Evolutionary conservation across 495 filamentous ascomycete genomes (phyloP), one percentile per base, ranked within the genome.

Genomic region (Rhypophila decipiens): DNA sequence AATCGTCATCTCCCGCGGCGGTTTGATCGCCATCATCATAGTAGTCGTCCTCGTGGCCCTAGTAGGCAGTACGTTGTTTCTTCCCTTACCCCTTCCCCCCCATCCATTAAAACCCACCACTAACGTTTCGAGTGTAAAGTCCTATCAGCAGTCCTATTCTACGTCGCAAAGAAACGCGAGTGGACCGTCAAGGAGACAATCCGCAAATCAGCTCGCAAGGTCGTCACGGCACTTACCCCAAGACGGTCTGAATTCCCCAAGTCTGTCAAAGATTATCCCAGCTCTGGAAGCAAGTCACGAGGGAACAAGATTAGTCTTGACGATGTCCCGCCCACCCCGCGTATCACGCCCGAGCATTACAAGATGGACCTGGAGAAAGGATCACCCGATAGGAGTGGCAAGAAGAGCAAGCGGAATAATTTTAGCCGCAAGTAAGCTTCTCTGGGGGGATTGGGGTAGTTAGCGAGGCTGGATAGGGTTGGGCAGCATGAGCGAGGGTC

Each of bases 21-120:
- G 69, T 2, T 63, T 86, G 45, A 70, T 78, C 35, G 81, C 79
- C 15, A 81, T 86, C 49, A 77, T 83, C 43, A 70, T 81, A 1
- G 75, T 83, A 2, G 79, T 81, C 18, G 71, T 74, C 2, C 49
- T 76, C 19, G 76, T 85, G 9, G 77, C 66, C 18, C 51, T 83
- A 8, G 56, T 76, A 46, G 82, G 81, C 55, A 76, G 79, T 78
- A 51, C 57, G 74, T 68, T 5, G 42, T 19, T 22, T 12, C 20
- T 12, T 4, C 7, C 35, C 23, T 39, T 7, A 13, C 2, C 15
- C 9, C 22, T 13, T 12, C 35, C 5, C 5, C 35, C 5, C 18
- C n/a, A 17, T 38, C n/a, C 20, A 18, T 39, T 18, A 3, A 23
- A 40, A 23, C 20, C 21, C 4, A 21, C 12, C 35, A 10, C 10